Evolutionary conservation across 2,329 filamentous ascomycete species (phyloP), one percentile per base, ranked within the genome.

Genomic region (Atkinsonella texensis): DNA sequence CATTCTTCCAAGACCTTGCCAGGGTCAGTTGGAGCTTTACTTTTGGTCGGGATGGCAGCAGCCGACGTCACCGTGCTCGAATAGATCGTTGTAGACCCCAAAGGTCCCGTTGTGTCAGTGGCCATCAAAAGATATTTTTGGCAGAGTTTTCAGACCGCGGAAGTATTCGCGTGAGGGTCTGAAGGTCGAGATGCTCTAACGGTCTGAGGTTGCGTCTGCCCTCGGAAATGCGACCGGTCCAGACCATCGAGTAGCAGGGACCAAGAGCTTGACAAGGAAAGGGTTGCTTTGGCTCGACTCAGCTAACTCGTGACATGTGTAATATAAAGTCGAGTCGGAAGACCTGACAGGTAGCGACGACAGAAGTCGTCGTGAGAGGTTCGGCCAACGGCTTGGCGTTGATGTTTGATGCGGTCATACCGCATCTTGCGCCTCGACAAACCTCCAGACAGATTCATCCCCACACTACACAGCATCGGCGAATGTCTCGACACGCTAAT

Each of bases 1-100:
- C 91, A 97, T 65, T 83, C 74, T 57, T 79, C 75, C 23, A 83
- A 66, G 9, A 75, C 72, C 50, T 76, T 72, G 46, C 71, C 72
- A 33, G 68, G 65, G 38, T 70, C 63, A 50, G 60, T 62, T 35
- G 60, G 55, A 20, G 55, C 48, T 13, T 52, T 55, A 18, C 52
- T 58, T 52, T 41, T 47, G 49, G 55, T 48, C 44, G 54, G 38
- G 28, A 43, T 41, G 43, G 49, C 18, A 33, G 44, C 31, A 33
- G 31, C 44, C n/a, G 33, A 28, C 15, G 49, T 45, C 46, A 23
- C 15, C 20, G 44, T 33, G 33, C n/a, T 53, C 39, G n/a, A 15
- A 28, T 23, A 12, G 23, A 20, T 32, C 39, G 50, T 38, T 38
- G 18, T 28, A 7, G 39, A 48, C 32, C 45, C 9, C 15, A 15